phyloP scores from a whole-genome alignment of 352 stramenopile species.

The Phytopythium kandeliae region DNA sequence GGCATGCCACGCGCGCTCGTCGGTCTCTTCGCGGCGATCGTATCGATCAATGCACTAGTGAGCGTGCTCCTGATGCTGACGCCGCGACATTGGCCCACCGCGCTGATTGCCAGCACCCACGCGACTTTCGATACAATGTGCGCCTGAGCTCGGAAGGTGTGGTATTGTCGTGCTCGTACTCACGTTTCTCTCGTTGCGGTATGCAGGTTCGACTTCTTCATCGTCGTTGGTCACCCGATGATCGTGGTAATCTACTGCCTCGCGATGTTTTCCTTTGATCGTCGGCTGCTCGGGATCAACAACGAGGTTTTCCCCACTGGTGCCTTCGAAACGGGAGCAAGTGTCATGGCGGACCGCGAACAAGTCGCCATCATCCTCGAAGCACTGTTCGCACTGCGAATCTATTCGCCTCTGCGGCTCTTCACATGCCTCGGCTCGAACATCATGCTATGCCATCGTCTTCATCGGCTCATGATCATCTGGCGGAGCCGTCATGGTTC shows the following conservation, averaged over 20 bases:
- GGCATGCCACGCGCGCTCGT: constrained; percentile 14
- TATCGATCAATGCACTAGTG: constrained; percentile 11
- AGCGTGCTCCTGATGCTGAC: constrained; percentile 16
- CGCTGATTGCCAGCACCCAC: constrained; percentile 5
- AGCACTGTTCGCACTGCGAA: constrained; percentile 25
- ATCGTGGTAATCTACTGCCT: constrained; percentile 18
- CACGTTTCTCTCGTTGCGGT: not conserved
- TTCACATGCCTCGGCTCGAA: constrained; percentile 27
- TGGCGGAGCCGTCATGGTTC: not conserved
- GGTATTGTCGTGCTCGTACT: no score
- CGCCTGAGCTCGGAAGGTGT: no score
- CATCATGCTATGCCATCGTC: constrained; percentile 14
- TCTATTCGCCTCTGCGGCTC: constrained; percentile 17
- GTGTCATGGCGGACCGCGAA: constrained; percentile 18
- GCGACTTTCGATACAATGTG: constrained; percentile 26
- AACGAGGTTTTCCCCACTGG: constrained; percentile 12
- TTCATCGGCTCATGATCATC: constrained; percentile 1
- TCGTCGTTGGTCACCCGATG: constrained; percentile 20
- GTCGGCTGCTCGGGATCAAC: constrained; percentile 15
- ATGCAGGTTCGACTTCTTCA: constrained; percentile 19
- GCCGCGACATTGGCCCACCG: constrained; percentile 5
- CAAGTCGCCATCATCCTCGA: constrained; percentile 18
- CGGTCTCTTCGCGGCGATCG: constrained; percentile 13
- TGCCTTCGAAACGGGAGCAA: constrained; percentile 10
- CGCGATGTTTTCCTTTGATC: constrained; percentile 19